Evolutionary conservation across 2,329 filamentous ascomycete genomes (phyloP).

Genomic region (Phoma sp.): DNA sequence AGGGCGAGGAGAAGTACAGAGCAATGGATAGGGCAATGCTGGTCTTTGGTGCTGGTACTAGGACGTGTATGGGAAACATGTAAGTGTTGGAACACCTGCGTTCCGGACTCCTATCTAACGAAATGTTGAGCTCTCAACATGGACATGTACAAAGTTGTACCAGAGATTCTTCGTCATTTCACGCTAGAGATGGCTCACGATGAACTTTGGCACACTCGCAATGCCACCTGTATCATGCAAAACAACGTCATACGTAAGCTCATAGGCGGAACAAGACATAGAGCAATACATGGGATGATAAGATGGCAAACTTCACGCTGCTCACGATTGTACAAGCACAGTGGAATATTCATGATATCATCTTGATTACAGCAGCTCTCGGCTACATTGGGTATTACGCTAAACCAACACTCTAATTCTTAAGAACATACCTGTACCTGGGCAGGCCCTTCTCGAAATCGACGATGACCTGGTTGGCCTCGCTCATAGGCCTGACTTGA

Average conservation of each 20-base stretch:
- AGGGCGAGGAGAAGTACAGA: constrained; percentile 23
- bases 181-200: constrained; percentile 27
- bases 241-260: constrained; percentile 3
- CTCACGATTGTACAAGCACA: neutral
- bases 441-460: constrained; percentile 50
- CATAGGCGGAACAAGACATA: neutral
- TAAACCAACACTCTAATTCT: constrained; percentile 26
- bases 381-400: constrained; percentile 14
- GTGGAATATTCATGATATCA: neutral
- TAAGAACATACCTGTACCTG: constrained; percentile 52
- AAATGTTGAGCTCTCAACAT: constrained; percentile 4
- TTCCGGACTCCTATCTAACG: neutral
- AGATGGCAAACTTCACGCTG: neutral
- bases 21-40: constrained; percentile 40
- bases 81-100: constrained; percentile 1
- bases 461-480: constrained; percentile 46
- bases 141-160: constrained; percentile 31
- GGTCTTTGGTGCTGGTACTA: constrained; percentile 46
- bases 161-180: constrained; percentile 28
- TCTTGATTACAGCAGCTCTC: constrained; percentile 11
- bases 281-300: neutral
- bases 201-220: constrained; percentile 26
- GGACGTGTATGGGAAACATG: constrained; percentile 44
- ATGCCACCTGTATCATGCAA: constrained; percentile 25
- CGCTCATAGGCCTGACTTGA: constrained; percentile 50